phyloP scores from a whole-genome alignment of 2,329 filamentous ascomycete species.

The Colletotrichum sidae region DNA sequence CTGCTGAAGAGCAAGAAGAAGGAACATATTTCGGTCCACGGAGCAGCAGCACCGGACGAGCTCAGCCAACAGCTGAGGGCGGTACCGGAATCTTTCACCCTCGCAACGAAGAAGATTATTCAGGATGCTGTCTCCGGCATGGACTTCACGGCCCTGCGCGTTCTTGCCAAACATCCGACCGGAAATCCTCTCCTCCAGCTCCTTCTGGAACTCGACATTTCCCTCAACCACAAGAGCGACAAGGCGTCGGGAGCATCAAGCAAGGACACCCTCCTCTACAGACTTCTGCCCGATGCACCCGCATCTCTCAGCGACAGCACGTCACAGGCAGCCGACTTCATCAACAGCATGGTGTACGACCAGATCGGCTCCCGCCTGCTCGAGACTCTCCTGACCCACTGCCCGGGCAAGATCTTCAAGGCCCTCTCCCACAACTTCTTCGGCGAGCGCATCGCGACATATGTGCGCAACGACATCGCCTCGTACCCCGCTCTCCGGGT shows the following conservation, averaged over 20 bases:
- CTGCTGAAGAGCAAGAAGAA: conserved; percentile 94
- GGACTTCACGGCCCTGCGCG: conserved; percentile 82
- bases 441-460: conserved; percentile 80
- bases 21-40: conserved; percentile 78
- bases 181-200: conserved; percentile 95
- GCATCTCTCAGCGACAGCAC: conserved; percentile 77
- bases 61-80: conserved; percentile 57
- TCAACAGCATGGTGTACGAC: conserved; percentile 90
- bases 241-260: conserved; percentile 62
- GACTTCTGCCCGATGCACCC: conserved; percentile 81
- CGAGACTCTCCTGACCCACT: conserved; percentile 84
- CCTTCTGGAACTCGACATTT: conserved; percentile 86
- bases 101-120: conserved; percentile 85
- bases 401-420: conserved; percentile 92
- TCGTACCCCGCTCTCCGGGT: conserved; percentile 88
- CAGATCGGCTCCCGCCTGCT: conserved; percentile 89
- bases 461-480: conserved; percentile 90
- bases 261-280: conserved; percentile 72
- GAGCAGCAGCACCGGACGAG: conserved; percentile 54
- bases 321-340: conserved; percentile 79
- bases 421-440: conserved; percentile 84
- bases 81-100: conserved; percentile 83
- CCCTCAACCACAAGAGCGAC: conserved; percentile 74
- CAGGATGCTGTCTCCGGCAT: conserved; percentile 78
- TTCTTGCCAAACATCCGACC: conserved; percentile 88